These are phyloP conservation scores for Pelargonium citronellum DNA, from an alignment of 441 rosid genomes.

Conservation along the genomic window DNA sequence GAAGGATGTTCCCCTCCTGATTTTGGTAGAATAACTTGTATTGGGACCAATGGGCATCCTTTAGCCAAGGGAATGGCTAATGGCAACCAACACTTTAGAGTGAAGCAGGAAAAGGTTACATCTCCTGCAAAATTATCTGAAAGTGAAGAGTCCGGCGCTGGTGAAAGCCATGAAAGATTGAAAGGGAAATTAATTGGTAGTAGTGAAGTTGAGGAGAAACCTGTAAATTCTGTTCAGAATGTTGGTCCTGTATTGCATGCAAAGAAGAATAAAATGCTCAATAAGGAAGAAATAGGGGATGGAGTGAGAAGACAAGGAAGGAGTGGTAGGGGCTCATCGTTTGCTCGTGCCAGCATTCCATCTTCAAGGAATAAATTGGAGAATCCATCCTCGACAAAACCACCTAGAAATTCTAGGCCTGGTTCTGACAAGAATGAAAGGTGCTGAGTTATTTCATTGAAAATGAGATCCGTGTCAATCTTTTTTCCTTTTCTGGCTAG, in stretches of 20 bases:
- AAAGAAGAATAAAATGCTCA: conserved; percentile 52
- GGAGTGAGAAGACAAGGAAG: conserved; percentile 75
- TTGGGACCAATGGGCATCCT: conserved; percentile 42
- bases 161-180: conserved; percentile 51
- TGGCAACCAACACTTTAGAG: conserved; percentile 45
- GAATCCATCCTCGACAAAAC: conserved; percentile 48
- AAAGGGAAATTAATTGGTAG: conserved; percentile 49
- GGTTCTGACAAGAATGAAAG: conserved; percentile 67
- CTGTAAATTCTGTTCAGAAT: conserved; percentile 40
- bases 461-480: conserved; percentile 7
- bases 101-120: conserved; percentile 57
- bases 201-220: conserved; percentile 46
- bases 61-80: conserved; percentile 38
- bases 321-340: conserved; percentile 51
- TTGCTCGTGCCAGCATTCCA: conserved; percentile 42
- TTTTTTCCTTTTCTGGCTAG: conserved; percentile 2
- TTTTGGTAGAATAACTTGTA: conserved; percentile 47
- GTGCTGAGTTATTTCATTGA: conserved; percentile 24
- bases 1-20: conserved; percentile 60
- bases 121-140: conserved; percentile 76
- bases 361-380: conserved; percentile 57
- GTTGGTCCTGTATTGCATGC: conserved; percentile 42
- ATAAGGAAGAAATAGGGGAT: conserved; percentile 58
- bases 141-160: conserved; percentile 87
- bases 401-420: conserved; percentile 39